These are phyloP conservation scores for Scorias spongiosa DNA, from an alignment of 2,329 filamentous ascomycete genomes.

Conservation along the genomic window DNA sequence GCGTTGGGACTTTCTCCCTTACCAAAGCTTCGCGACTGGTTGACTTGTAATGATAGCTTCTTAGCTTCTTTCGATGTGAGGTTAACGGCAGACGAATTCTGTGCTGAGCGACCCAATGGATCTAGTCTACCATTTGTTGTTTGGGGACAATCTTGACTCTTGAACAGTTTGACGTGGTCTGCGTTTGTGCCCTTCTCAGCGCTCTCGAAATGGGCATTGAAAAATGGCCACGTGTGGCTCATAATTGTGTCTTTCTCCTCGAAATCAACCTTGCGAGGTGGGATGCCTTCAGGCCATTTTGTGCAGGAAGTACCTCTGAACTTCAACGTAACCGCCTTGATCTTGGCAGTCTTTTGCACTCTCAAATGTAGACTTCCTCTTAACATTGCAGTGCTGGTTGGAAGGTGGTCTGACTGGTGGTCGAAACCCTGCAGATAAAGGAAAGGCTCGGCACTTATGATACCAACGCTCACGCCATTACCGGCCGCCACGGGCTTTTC, in stretches of 20 bases:
- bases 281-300: slow-evolving; percentile 92
- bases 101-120: slow-evolving; percentile 15
- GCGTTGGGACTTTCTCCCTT: slow-evolving; percentile 53
- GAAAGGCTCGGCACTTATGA: slow-evolving; percentile 64
- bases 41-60: slow-evolving; percentile 63
- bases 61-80: slow-evolving; percentile 38
- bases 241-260: slow-evolving; percentile 74
- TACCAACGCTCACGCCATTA: slow-evolving; percentile 59
- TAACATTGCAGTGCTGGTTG: slow-evolving; percentile 63
- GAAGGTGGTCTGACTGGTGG: slow-evolving; percentile 43
- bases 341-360: slow-evolving; percentile 78
- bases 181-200: slow-evolving; percentile 48
- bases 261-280: slow-evolving; percentile 68
- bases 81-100: slow-evolving; percentile 28
- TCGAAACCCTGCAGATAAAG: slow-evolving; percentile 69
- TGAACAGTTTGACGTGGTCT: slow-evolving; percentile 44
- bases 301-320: slow-evolving; percentile 75
- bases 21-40: slow-evolving; percentile 70
- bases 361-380: slow-evolving; percentile 70
- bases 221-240: slow-evolving; percentile 82
- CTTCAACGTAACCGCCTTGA: slow-evolving; percentile 79
- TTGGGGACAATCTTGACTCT: slow-evolving; percentile 22
- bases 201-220: slow-evolving; percentile 56
- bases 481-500: slow-evolving; percentile 64
- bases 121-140: slow-evolving; percentile 19